phyloP scores from a whole-genome alignment of 176 grass and related monocot genomes.

The Aegilops sharonensis region DNA sequence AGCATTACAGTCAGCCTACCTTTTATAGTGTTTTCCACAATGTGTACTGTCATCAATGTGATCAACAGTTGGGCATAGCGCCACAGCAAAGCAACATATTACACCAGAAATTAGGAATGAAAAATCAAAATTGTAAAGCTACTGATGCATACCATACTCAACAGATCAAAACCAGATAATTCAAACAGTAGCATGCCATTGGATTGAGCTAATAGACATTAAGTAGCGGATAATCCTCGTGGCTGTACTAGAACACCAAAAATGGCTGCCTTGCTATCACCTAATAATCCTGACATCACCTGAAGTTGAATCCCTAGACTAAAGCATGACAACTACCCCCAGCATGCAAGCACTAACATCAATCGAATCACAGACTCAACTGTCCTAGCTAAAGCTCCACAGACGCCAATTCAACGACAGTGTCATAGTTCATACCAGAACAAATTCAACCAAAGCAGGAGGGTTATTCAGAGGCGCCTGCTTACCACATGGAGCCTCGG shows the following conservation, averaged over 20 bases:
- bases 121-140: not conserved
- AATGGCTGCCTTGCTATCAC: slow-evolving; percentile 1
- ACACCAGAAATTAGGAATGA: not conserved
- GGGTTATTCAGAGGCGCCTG: not conserved
- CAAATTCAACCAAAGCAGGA: not conserved
- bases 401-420: too few relatives aligned
- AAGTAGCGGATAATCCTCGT: not conserved
- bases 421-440: too few relatives aligned
- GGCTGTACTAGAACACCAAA: not conserved
- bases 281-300: not conserved
- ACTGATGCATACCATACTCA: not conserved
- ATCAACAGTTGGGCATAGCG: not conserved
- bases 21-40: not conserved
- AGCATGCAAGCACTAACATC: too few relatives aligned
- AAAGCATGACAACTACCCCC: not conserved
- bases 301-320: not conserved
- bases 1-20: not conserved
- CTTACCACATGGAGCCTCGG: slow-evolving; percentile 92
- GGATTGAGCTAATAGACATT: not conserved
- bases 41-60: not conserved
- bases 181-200: not conserved
- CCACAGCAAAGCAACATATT: not conserved
- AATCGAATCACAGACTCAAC: too few relatives aligned
- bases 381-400: too few relatives aligned
- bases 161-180: not conserved